phyloP scores from a whole-genome alignment of 352 stramenopile species.

The Globisporangium emineosum region DNA sequence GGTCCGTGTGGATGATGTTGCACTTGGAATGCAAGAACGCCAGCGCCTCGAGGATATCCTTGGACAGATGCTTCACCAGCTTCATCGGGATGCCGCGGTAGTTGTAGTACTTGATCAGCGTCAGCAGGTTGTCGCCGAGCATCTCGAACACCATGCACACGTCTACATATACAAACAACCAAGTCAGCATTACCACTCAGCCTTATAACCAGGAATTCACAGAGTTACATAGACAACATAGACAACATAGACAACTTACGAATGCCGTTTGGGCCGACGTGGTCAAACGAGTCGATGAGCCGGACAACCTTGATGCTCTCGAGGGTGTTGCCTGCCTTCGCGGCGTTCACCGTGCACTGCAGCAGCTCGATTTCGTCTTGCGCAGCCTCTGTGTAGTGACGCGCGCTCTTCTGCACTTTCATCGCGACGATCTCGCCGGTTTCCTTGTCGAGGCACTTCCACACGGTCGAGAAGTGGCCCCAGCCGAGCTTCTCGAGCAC shows the following conservation, averaged over 20 bases:
- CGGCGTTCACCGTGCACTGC: conserved; percentile 82
- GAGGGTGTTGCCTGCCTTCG: conserved; percentile 17
- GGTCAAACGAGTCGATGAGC: conserved; percentile 95
- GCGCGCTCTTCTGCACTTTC: conserved; percentile 98
- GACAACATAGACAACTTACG: conserved; percentile 36
- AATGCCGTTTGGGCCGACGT: conserved; percentile 93
- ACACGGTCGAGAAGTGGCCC: conserved; percentile 99
- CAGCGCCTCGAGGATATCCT: conserved; percentile 94
- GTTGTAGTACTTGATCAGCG: conserved; percentile 99
- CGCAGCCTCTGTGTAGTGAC: conserved; percentile 98
- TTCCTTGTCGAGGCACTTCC: conserved; percentile 93
- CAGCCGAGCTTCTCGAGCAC: conserved; percentile 99
- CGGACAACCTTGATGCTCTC: conserved; percentile 53
- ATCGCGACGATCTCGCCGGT: conserved; percentile 90
- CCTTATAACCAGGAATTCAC: not conserved
- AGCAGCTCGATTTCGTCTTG: conserved; percentile 98
- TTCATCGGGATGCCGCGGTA: conserved; percentile 96
- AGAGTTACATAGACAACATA: not conserved
- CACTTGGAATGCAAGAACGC: conserved; percentile 98
- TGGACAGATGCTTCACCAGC: conserved; percentile 93
- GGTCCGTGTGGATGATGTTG: conserved; percentile 99
- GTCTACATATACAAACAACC: conserved; percentile 26
- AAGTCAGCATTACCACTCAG: not conserved
- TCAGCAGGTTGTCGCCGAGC: conserved; percentile 97
- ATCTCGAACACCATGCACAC: conserved; percentile 99